A percentile compares a stretch with the other conserved stretches of the same genome.
Conservation (phyloP, 257 asterid species). For the Salvia hispanica region DNA sequence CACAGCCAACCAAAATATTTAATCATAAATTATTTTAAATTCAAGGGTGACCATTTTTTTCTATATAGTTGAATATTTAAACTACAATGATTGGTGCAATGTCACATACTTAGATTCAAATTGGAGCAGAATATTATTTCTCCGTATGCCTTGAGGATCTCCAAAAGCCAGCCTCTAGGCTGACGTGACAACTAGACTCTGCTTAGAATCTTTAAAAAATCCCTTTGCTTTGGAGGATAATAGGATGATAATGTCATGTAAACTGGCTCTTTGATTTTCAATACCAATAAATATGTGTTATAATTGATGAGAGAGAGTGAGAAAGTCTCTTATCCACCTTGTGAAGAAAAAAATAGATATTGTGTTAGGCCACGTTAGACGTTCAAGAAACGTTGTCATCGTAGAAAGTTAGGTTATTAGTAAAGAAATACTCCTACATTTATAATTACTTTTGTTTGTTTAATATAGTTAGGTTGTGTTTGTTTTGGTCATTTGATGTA, state of each 20-base stretch:
- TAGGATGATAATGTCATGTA: conserved; percentile 24
- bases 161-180: conserved; percentile 38
- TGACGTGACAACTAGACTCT: conserved; percentile 38
- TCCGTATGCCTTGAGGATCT: conserved; percentile 39
- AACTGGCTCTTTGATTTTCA: conserved; percentile 12
- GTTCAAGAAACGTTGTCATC: background rate
- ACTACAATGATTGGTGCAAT: conserved; percentile 33
- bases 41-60: background rate
- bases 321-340: conserved; percentile 22
- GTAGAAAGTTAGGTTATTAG: too few relatives aligned
- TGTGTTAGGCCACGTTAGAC: conserved; percentile 24
- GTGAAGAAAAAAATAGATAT: background rate
- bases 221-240: conserved; percentile 26
- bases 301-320: conserved; percentile 30
- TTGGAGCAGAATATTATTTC: conserved; percentile 16
- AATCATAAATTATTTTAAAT: background rate
- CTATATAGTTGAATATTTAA: conserved; percentile 23
- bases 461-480: too few relatives aligned
- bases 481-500: too few relatives aligned
- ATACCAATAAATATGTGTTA: background rate
- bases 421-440: background rate
- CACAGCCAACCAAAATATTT: conserved; percentile 15
- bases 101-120: conserved; percentile 34
- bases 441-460: too few relatives aligned
- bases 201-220: conserved; percentile 7